Percentiles rank a stretch among this genome's conserved stretches.
phyloP scores from a whole-genome alignment of 1,139 yeast species.

The Keqinozyma sinolaborantium region DNA sequence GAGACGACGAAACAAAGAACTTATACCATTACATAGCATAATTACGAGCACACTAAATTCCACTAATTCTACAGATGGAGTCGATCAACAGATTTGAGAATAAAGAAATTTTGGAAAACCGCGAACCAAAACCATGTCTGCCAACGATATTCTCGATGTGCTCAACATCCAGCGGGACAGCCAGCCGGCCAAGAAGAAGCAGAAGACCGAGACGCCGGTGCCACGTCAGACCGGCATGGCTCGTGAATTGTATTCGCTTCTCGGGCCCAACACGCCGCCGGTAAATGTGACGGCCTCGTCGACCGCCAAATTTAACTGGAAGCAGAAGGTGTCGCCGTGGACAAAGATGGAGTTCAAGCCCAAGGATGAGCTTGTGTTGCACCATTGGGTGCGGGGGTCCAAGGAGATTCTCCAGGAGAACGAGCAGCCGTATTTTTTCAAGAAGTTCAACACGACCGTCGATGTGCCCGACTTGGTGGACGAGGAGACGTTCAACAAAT shows the following conservation, averaged over 20 bases:
- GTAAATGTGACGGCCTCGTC: constrained; percentile 52
- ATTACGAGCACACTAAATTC: constrained; percentile 1
- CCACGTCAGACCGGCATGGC: constrained; percentile 76
- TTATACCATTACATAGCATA: constrained; percentile 72
- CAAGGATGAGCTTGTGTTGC: constrained; percentile 45
- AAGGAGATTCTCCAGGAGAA: constrained; percentile 43
- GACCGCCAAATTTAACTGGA: constrained; percentile 59
- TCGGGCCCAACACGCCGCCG: constrained; percentile 94
- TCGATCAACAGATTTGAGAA: no score
- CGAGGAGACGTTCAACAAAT: constrained; percentile 56
- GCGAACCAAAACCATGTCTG: constrained; percentile 30
- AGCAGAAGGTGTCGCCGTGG: constrained; percentile 83
- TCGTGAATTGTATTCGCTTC: constrained; percentile 78
- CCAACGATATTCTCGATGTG: constrained; percentile 73
- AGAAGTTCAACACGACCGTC: constrained; percentile 67
- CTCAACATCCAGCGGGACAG: constrained; percentile 57
- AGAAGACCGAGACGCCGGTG: constrained; percentile 26
- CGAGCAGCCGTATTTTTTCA: constrained; percentile 63
- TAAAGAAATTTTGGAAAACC: constrained; percentile 1
- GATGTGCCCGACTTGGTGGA: constrained; percentile 69
- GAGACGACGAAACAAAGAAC: constrained; percentile 61
- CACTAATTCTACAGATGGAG: constrained; percentile 1
- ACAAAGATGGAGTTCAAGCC: constrained; percentile 56
- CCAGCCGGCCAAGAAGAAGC: constrained; percentile 37
- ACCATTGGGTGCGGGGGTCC: constrained; percentile 88